Evolutionary conservation across 768 basidiomycete species (phyloP), one percentile per base, ranked within the genome.

Genomic region (Naganishia onofrii): DNA sequence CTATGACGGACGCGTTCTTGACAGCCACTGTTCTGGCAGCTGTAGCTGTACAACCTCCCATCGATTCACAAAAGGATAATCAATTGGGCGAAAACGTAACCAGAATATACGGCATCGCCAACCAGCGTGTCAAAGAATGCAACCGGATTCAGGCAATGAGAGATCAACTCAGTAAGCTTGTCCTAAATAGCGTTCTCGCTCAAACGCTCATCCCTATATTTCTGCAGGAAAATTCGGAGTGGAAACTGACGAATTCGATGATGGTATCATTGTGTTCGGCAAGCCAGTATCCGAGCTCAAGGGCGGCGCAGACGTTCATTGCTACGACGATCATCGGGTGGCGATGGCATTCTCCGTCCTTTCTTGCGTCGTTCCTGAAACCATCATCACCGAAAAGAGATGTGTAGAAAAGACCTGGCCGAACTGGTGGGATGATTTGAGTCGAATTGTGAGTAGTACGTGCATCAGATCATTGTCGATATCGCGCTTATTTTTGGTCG

Each of bases 351-450:
- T 97, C 84, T 88, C 90, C 71, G 93, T 97, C 36, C 83, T 98
- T 48, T 88, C 89, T 23, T 85, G 89, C 4, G 85, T 92, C 3
- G 82, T 92, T 48, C 82, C 85, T 38, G 87, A 85, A n/a, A 90
- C 91, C 2, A 83, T 92, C 73, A 84, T 98, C 32, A 93, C 97
- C 77, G 95, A 98, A 83, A 95, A 95, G 82, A 85, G 94, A 66
- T 97, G 96, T 77, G 96, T 99, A 36, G 95, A 95, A 82, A 99
- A 99, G 86, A 99, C 95, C 0, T 99, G 95, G 95, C 96, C 96
- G 0, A 94, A 93, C 78, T 99, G 94, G 92, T 99, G 95, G 94
- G 96, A 98, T 78, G 96, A 98, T 80, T 84, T 99, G 29, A 87
- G 91, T 78, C 93, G 92, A 83, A 96, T 96, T 87, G 92, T 91